Base-by-base conservation (phyloP, 345 rosid species). In the Litchi chinensis region DNA sequence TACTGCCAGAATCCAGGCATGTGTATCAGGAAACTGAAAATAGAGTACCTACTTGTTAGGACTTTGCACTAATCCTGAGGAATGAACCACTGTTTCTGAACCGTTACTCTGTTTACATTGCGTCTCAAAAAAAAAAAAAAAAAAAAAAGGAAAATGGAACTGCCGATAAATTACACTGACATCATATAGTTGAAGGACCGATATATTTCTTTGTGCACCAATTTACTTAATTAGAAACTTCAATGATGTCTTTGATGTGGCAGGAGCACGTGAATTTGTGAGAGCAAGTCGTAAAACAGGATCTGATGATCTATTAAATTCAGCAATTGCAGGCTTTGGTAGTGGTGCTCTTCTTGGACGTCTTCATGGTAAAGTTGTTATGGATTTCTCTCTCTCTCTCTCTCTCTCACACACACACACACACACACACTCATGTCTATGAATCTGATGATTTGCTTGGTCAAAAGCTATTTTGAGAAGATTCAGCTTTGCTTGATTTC, bases 251-350 rank as follows among this genome's bases (percentile, higher is more conserved):
- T 79, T 72, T 82, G 68, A 79, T 79, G 82, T 54, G 22, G 22
- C 80, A 95, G 98, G 93, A 80, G 92, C 94, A 67, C 92, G 97
- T 50, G 98, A 92, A 78, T 92, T 86, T 83, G 97, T 92, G 72
- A 88, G 90, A 80, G 87, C 83, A 64, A 85, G 85, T 76, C 89
- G 95, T 59, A 90, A 87, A 86, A 81, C 95, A 66, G 94, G 87
- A 24, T 85, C 88, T 8, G 94, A 85, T 81, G 97, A 92, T 90
- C 77, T 90, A 50, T 46, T 91, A 63, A 93, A 95, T 84, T 92
- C 97, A 77, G 89, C 87, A 37, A 71, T 93, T 80, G 97, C 93
- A 19, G 98, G 98, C 46, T 88, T 93, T 76, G 89, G 92, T 32
- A 84, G 88, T 67, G 98, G 98, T 78, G 94, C 97, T 80, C 72